Evolutionary conservation across 305 asterid genomes (phyloP).

Genomic region (Fraxinus baroniana): DNA sequence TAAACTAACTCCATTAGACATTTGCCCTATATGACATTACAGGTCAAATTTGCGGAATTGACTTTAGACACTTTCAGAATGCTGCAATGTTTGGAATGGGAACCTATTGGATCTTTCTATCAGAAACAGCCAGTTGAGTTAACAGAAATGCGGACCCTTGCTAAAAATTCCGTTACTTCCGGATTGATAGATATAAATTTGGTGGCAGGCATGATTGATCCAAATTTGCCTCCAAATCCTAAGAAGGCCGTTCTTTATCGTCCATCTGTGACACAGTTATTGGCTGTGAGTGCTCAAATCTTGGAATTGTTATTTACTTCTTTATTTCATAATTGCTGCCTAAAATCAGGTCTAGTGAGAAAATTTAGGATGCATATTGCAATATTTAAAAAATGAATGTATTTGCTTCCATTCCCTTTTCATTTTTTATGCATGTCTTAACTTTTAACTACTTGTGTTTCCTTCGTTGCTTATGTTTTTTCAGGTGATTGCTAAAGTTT

Average conservation of each 20-base stretch:
- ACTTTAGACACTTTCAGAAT: conserved; percentile 48
- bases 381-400: background rate
- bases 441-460: conserved; percentile 17
- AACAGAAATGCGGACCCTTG: conserved; percentile 30
- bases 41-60: conserved; percentile 51
- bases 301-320: background rate
- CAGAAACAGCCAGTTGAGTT: conserved; percentile 33
- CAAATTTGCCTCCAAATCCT: conserved; percentile 52
- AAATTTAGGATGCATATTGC: background rate
- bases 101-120: conserved; percentile 43
- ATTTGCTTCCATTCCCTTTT: background rate
- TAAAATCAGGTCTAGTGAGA: background rate
- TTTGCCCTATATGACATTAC: conserved; percentile 13
- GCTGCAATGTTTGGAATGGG: conserved; percentile 58
- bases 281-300: conserved; percentile 41
- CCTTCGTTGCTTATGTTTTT: conserved; percentile 20
- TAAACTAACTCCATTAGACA: background rate
- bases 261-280: conserved; percentile 45
- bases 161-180: conserved; percentile 44
- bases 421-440: background rate
- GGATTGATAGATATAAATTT: conserved; percentile 46
- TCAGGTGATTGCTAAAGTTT: conserved; percentile 84
- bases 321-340: background rate
- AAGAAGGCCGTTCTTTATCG: conserved; percentile 44
- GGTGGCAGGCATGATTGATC: conserved; percentile 51